Conservation (phyloP, 495 filamentous ascomycete genomes). For the Xylaria longipes region DNA sequence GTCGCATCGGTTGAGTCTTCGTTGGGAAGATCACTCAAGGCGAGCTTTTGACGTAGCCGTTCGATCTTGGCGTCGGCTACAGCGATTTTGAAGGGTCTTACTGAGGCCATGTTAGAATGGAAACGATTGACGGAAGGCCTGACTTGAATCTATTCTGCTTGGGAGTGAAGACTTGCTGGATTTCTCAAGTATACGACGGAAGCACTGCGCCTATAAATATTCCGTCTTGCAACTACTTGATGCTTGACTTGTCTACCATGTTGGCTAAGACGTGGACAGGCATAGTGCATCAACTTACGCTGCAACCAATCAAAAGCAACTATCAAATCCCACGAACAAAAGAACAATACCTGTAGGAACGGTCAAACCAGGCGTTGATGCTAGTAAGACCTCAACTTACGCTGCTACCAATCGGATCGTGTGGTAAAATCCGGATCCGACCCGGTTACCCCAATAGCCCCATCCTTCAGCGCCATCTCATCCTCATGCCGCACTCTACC, state of each 20-base stretch:
- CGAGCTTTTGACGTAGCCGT: conserved; percentile 33
- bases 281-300: conserved; percentile 7
- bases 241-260: background rate
- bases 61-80: conserved; percentile 28
- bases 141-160: background rate
- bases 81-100: conserved; percentile 33
- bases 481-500: background rate
- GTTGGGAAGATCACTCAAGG: conserved; percentile 13
- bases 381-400: conserved; percentile 5
- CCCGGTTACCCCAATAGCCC: background rate
- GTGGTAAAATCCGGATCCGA: background rate
- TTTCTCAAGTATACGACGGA: background rate
- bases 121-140: too few relatives aligned
- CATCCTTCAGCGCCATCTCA: background rate
- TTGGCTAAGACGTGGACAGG: background rate
- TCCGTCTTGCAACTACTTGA: background rate
- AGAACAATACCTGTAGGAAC: background rate
- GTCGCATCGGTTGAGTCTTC: background rate
- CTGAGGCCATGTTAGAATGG: background rate
- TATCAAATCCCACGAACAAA: background rate
- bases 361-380: background rate
- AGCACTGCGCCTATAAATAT: background rate
- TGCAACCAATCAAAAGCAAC: background rate
- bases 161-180: background rate
- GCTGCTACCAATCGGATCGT: background rate